A percentile compares a stretch with the other conserved stretches of the same genome.
phyloP scores from a whole-genome alignment of 805 yeast species.

The Ogataea paraovalis region DNA sequence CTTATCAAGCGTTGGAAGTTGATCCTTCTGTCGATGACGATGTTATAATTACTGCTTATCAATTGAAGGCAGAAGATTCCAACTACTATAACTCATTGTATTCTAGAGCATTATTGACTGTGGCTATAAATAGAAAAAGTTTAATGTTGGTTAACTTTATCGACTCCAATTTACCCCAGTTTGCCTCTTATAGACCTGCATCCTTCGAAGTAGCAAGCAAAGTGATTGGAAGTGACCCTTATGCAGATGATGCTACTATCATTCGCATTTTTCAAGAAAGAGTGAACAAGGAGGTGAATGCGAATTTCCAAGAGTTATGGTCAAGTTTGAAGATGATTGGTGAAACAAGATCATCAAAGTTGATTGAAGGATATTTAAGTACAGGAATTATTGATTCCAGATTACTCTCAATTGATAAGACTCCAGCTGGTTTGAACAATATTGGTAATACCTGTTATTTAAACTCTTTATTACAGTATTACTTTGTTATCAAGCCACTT shows the following conservation, averaged over 20 bases:
- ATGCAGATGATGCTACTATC: slow-evolving; percentile 54
- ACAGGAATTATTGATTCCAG: slow-evolving; percentile 62
- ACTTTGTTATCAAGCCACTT: slow-evolving; percentile 80
- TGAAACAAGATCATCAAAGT: slow-evolving; percentile 46
- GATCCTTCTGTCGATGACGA: slow-evolving; percentile 59
- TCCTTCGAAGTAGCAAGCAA: slow-evolving; percentile 40
- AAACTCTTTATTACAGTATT: slow-evolving; percentile 86
- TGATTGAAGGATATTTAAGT: slow-evolving; percentile 52
- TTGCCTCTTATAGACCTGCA: slow-evolving; percentile 7
- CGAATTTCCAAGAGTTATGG: slow-evolving; percentile 55
- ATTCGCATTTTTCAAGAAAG: slow-evolving; percentile 50
- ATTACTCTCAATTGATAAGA: slow-evolving; percentile 55
- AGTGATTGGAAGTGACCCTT: slow-evolving; percentile 44
- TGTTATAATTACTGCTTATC: slow-evolving; percentile 70
- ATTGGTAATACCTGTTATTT: slow-evolving; percentile 95
- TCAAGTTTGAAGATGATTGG: slow-evolving; percentile 56
- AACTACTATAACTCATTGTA: slow-evolving; percentile 38
- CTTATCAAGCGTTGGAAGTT: slow-evolving; percentile 50
- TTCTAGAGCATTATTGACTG: slow-evolving; percentile 56
- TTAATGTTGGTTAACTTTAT: slow-evolving; percentile 53
- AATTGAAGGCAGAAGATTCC: slow-evolving; percentile 54
- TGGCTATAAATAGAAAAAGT: slow-evolving; percentile 58
- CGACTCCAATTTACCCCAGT: slow-evolving; percentile 38
- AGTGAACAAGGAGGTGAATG: slow-evolving; percentile 34
- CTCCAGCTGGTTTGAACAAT: slow-evolving; percentile 92